Percentiles rank a stretch among this genome's conserved stretches.
phyloP scores from a whole-genome alignment of 495 filamentous ascomycete genomes.

The Pyrenopolyporus hunteri region DNA sequence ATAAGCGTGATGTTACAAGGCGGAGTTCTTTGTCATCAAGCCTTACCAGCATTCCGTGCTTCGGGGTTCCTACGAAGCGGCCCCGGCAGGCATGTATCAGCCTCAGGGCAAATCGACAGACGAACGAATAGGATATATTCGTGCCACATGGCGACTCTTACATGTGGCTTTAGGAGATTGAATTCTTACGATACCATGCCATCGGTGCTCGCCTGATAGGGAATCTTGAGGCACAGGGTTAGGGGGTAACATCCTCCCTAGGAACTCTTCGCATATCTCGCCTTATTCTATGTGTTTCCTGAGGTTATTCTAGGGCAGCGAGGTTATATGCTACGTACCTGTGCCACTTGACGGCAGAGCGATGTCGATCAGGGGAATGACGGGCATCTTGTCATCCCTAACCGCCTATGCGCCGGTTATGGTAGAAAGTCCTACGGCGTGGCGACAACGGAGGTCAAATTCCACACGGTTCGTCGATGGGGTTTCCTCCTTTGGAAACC shows the following conservation, averaged over 20 bases:
- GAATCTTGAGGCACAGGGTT: background rate
- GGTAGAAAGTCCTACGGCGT: background rate
- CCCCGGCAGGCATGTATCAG: background rate
- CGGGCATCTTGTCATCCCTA: background rate
- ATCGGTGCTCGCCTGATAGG: slow-evolving; percentile 1
- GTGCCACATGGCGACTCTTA: slow-evolving; percentile 20
- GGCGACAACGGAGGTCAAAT: slow-evolving; percentile 5
- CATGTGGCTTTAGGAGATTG: background rate
- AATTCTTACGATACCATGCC: background rate
- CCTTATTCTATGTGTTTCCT: background rate
- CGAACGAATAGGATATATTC: background rate
- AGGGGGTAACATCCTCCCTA: background rate
- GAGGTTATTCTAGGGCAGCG: background rate
- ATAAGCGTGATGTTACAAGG: slow-evolving; percentile 11
- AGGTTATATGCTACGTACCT: background rate
- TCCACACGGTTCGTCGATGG: slow-evolving; percentile 2
- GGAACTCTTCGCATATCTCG: background rate
- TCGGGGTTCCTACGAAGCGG: background rate
- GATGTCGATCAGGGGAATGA: background rate
- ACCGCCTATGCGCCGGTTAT: background rate
- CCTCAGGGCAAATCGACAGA: background rate
- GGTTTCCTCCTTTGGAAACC: background rate
- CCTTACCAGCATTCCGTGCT: slow-evolving; percentile 5
- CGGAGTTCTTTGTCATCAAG: slow-evolving; percentile 3
- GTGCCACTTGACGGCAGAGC: background rate